Conservation (phyloP, 208 protist species). For the Endotrypanum monterogeii region DNA sequence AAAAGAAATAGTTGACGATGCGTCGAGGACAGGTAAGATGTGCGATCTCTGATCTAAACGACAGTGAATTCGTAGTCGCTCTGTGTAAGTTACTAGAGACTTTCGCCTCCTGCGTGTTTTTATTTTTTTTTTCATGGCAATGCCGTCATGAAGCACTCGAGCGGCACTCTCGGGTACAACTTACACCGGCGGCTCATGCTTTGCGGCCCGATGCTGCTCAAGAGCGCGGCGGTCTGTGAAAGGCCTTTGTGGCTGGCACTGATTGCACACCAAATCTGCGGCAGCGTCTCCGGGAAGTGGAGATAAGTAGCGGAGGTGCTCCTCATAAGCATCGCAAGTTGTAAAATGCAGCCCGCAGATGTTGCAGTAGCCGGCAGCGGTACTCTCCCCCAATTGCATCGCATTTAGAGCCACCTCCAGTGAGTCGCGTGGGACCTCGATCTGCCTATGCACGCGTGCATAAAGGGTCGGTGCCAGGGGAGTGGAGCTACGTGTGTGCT, state of each 20-base stretch:
- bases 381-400: neutral
- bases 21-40: no score
- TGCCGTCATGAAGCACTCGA: no score
- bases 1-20: no score
- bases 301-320: slow-evolving; percentile 43
- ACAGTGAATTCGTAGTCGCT: no score
- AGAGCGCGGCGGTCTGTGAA: slow-evolving; percentile 44
- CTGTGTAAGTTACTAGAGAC: no score
- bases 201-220: slow-evolving; percentile 34
- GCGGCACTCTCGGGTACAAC: neutral
- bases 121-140: no score
- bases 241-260: slow-evolving; percentile 17
- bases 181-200: slow-evolving; percentile 5
- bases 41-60: no score
- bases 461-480: slow-evolving; percentile 30
- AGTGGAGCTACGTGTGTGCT: slow-evolving; percentile 26
- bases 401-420: neutral
- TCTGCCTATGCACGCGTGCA: slow-evolving; percentile 36
- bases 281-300: slow-evolving; percentile 26
- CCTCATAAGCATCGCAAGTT: slow-evolving; percentile 25
- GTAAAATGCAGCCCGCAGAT: slow-evolving; percentile 42
- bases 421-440: neutral
- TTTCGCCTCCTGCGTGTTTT: no score
- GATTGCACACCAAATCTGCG: slow-evolving; percentile 13
- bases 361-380: slow-evolving; percentile 16